A percentile compares a stretch with the other conserved stretches of the same genome.
Evolutionary conservation across 257 asterid species (phyloP).

Genomic region (Leonotis leonurus): DNA sequence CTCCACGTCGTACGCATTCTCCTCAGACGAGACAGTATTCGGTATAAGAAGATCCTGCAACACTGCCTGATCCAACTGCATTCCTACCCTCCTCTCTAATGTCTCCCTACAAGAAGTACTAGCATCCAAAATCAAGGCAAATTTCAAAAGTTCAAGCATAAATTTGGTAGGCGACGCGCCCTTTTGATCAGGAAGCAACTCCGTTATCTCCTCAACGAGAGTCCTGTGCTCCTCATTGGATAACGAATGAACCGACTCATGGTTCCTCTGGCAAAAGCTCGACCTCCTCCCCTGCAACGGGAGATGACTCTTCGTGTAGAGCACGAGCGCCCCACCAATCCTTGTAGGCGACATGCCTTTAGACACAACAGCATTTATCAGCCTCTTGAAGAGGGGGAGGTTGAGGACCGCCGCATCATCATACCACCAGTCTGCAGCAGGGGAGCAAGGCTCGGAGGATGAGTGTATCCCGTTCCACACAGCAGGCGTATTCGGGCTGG

Average conservation of each 20-base stretch:
- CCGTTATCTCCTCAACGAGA: conserved; percentile 40
- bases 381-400: conserved; percentile 36
- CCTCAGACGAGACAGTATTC: conserved; percentile 29
- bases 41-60: conserved; percentile 44
- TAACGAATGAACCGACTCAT: conserved; percentile 10
- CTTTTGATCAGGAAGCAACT: conserved; percentile 40
- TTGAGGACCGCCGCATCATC: conserved; percentile 32
- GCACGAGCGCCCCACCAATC: conserved; percentile 29
- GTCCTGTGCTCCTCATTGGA: conserved; percentile 38
- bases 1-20: conserved; percentile 45
- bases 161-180: conserved; percentile 31
- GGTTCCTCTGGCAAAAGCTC: conserved; percentile 11
- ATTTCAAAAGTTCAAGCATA: conserved; percentile 30
- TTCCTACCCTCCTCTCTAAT: conserved; percentile 39
- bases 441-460: conserved; percentile 20
- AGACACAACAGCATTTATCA: conserved; percentile 22
- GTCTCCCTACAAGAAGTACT: conserved; percentile 27
- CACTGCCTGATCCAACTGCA: conserved; percentile 33
- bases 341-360: conserved; percentile 32
- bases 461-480: conserved; percentile 32
- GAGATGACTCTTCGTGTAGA: conserved; percentile 36
- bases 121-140: conserved; percentile 31
- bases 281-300: conserved; percentile 28
- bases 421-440: conserved; percentile 39
- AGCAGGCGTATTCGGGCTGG: conserved; percentile 9